Evolutionary conservation across 208 protist genomes (phyloP).

Genomic region (Tritrichomonas musculus): DNA sequence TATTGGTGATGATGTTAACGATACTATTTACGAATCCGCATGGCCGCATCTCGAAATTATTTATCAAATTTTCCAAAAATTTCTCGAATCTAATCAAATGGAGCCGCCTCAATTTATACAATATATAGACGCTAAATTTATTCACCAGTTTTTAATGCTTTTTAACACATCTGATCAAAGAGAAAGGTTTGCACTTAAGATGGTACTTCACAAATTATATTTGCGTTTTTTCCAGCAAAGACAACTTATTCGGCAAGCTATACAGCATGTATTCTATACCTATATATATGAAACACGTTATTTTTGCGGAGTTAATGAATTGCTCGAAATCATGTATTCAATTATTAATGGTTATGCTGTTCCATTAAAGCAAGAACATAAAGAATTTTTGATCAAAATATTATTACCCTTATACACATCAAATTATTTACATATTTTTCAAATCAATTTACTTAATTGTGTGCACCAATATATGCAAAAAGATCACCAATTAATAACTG

Average conservation of each 20-base stretch:
- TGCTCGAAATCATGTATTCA: slow-evolving; percentile 27
- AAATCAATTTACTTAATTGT: background rate
- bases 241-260: slow-evolving; percentile 32
- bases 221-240: background rate
- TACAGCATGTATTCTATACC: background rate
- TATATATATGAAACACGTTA: slow-evolving; percentile 29
- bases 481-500: background rate
- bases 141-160: background rate
- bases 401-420: slow-evolving; percentile 18
- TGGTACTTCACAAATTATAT: slow-evolving; percentile 26
- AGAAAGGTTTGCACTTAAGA: slow-evolving; percentile 5
- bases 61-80: slow-evolving; percentile 33
- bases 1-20: slow-evolving; percentile 29
- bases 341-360: slow-evolving; percentile 36
- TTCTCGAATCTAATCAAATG: background rate
- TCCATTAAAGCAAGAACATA: slow-evolving; percentile 32
- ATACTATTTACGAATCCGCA: slow-evolving; percentile 23
- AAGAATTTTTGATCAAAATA: background rate
- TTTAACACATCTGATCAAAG: slow-evolving; percentile 26
- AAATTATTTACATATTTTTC: background rate
- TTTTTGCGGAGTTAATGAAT: slow-evolving; percentile 16
- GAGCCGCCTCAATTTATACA: background rate
- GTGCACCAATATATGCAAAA: slow-evolving; percentile 24
- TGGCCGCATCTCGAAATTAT: slow-evolving; percentile 29
- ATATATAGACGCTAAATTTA: background rate